Percentiles rank a stretch among this genome's conserved stretches.
These are phyloP conservation scores for Dryas drummondii DNA, from an alignment of 306 rosid species.

Conservation along the genomic window DNA sequence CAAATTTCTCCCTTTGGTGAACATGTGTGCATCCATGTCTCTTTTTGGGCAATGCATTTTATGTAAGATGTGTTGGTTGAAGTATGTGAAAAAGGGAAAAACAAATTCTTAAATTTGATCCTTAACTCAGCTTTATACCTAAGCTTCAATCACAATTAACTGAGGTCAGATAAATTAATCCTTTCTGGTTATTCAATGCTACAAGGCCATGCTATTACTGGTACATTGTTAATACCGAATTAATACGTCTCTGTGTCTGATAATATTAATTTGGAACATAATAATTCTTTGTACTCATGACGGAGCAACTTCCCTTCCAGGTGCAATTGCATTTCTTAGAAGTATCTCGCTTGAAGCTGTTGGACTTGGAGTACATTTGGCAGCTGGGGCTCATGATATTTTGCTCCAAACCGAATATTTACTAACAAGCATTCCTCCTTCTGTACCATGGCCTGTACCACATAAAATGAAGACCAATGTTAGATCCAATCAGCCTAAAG, in stretches of 20 bases:
- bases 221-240: neutral
- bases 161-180: neutral
- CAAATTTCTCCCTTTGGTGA: neutral
- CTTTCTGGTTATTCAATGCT: slow-evolving; percentile 5
- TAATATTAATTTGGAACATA: neutral
- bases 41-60: neutral
- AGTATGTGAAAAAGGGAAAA: neutral
- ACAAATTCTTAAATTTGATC: neutral
- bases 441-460: slow-evolving; percentile 39
- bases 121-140: neutral
- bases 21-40: neutral
- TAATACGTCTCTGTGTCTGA: neutral
- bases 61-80: neutral
- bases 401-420: slow-evolving; percentile 77
- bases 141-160: neutral
- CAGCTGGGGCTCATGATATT: slow-evolving; percentile 92
- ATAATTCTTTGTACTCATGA: neutral
- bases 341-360: slow-evolving; percentile 97
- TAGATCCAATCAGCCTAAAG: slow-evolving; percentile 89
- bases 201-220: neutral
- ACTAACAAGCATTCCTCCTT: slow-evolving; percentile 63
- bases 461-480: slow-evolving; percentile 49
- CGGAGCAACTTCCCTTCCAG: slow-evolving; percentile 37
- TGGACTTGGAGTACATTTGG: slow-evolving; percentile 97
- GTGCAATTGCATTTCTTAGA: slow-evolving; percentile 87